phyloP scores from a whole-genome alignment of 1,284 basidiomycete species.

The Trichosporon sp. region DNA sequence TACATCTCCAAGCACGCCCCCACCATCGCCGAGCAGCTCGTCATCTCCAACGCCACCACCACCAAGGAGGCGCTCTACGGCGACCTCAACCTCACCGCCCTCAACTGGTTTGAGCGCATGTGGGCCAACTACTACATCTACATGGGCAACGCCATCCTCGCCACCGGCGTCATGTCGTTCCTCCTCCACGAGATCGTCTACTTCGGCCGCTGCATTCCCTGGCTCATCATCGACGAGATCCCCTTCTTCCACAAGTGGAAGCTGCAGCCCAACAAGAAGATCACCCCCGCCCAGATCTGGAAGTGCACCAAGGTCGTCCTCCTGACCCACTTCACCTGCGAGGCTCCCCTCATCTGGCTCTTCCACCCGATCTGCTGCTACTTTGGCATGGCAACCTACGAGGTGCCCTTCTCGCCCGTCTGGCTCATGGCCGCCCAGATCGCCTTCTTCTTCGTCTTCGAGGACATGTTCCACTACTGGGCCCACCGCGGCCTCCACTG shows the following conservation, averaged over 20 bases:
- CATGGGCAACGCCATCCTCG: slow-evolving; percentile 86
- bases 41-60: slow-evolving; percentile 40
- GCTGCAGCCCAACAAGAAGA: slow-evolving; percentile 78
- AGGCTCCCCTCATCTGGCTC: slow-evolving; percentile 90
- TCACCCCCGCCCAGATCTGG: slow-evolving; percentile 81
- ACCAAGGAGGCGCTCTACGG: slow-evolving; percentile 46
- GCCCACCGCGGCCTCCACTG: slow-evolving; percentile 89
- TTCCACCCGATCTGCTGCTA: slow-evolving; percentile 92
- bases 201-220: slow-evolving; percentile 91
- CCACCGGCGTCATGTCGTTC: slow-evolving; percentile 92
- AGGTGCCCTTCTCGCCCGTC: slow-evolving; percentile 77
- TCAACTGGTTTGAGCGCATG: slow-evolving; percentile 69
- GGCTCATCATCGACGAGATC: slow-evolving; percentile 91
- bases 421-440: slow-evolving; percentile 72
- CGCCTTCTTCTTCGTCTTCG: slow-evolving; percentile 89
- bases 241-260: slow-evolving; percentile 95
- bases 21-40: slow-evolving; percentile 38
- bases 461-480: slow-evolving; percentile 78
- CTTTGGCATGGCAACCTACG: slow-evolving; percentile 84
- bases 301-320: slow-evolving; percentile 93
- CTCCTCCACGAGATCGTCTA: slow-evolving; percentile 94
- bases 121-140: slow-evolving; percentile 80
- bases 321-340: slow-evolving; percentile 92
- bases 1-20: slow-evolving; percentile 43
- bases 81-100: slow-evolving; percentile 58